Evolutionary conservation across 1,139 yeast species (phyloP), one percentile per base, ranked within the genome.

Genomic region (Zygosaccharomyces pseudobailii): DNA sequence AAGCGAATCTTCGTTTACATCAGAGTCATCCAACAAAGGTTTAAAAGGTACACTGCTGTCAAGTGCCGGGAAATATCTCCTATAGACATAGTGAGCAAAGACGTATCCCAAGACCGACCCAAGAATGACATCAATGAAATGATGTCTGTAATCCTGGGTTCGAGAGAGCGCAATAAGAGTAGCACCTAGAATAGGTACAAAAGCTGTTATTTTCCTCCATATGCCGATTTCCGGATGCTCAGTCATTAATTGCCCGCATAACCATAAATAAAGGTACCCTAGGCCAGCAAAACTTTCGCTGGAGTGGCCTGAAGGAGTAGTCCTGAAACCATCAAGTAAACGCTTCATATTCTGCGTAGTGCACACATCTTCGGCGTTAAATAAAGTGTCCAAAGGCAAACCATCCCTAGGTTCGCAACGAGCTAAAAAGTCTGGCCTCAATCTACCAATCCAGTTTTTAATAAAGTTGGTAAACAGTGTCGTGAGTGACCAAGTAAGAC

Each of bases 301-400:
- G 3, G 87, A 79, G 56, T 84, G 90, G 1, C 92, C 92, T 3
- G 88, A 82, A 0, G 95, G 95, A 10, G 90, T 84, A 2, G 88
- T 80, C 59, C 88, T 75, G 59, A 80, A 82, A 0, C 94, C 95
- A 57, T 86, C 95, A 52, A 71, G 63, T 36, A 85, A 68, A n/a
- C 61, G 65, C 34, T 50, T 59, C 49, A 63, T 67, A 46, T 71
- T 73, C 45, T 62, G 72, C 34, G 80, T 73, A 0, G 89, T 80
- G 57, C 92, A 84, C 1, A 81, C 84, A 52, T 80, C 84, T 40
- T 70, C 72, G 4, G 84, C 84, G 43, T 59, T 61, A 8, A 79
- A 82, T 54, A 78, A 58, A 0, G 71, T 67, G 54, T 78, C 70
- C 6, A 49, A 52, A 1, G 83, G 80, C 0, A 82, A 65, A 42